A percentile compares a stretch with the other conserved stretches of the same genome.
phyloP scores from a whole-genome alignment of 1,284 basidiomycete species.

The Agroathelia rolfsii region DNA sequence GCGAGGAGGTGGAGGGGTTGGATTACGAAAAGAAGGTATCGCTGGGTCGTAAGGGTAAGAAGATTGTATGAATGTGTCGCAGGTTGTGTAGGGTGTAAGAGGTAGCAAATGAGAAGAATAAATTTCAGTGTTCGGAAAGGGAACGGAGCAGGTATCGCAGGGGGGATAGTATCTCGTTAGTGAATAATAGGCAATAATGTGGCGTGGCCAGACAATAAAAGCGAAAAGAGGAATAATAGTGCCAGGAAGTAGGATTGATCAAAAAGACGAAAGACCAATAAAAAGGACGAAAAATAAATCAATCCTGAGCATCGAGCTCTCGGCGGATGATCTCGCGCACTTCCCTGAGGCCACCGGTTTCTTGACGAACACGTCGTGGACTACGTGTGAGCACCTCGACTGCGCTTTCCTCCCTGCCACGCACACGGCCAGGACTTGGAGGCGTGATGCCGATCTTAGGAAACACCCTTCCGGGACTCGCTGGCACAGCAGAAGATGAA shows the following conservation, averaged over 20 bases:
- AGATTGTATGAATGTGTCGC: slow-evolving; percentile 33
- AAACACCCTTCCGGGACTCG: too few species aligned
- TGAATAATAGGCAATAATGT: too few species aligned
- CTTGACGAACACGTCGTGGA: slow-evolving; percentile 56
- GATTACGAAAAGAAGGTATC: slow-evolving; percentile 33
- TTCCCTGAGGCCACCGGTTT: slow-evolving; percentile 61
- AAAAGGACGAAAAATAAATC: slow-evolving; percentile 20
- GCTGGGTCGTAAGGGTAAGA: too few species aligned
- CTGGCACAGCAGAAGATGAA: too few species aligned
- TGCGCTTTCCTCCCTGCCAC: slow-evolving; percentile 38
- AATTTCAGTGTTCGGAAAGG: too few species aligned
- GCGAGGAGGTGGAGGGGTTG: slow-evolving; percentile 30
- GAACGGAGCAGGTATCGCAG: too few species aligned
- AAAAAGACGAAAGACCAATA: too few species aligned
- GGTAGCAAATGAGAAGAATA: slow-evolving; percentile 11
- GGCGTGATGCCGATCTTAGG: slow-evolving; percentile 13
- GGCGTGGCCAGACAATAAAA: slow-evolving; percentile 12
- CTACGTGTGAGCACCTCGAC: slow-evolving; percentile 54
- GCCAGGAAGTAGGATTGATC: slow-evolving; percentile 11
- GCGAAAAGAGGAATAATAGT: slow-evolving; percentile 16
- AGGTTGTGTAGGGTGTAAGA: slow-evolving; percentile 1
- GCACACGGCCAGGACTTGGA: slow-evolving; percentile 26
- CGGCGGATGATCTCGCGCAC: slow-evolving; percentile 69
- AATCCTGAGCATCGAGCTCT: slow-evolving; percentile 63
- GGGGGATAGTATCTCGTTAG: too few species aligned